These are phyloP conservation scores for Thuja plicata DNA, from an alignment of 83 land plant species.

Conservation along the genomic window DNA sequence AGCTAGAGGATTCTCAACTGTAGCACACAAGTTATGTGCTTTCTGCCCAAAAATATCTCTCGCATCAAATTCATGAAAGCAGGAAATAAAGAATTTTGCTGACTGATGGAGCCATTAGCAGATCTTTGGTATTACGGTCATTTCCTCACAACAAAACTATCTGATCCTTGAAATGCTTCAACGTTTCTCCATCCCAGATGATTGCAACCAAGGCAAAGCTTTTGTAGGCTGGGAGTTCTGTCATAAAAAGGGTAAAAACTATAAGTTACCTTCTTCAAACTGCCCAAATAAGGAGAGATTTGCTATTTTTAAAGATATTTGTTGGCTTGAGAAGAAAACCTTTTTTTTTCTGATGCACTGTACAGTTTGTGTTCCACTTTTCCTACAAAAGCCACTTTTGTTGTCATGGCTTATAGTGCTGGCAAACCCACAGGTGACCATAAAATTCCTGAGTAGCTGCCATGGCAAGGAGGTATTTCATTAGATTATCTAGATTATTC, in stretches of 20 bases:
- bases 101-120: neutral
- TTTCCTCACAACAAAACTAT: neutral
- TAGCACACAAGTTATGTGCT: neutral
- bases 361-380: neutral
- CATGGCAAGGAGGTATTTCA: neutral
- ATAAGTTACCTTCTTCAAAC: neutral
- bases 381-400: neutral
- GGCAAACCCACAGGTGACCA: neutral
- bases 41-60: neutral
- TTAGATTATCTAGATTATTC: neutral
- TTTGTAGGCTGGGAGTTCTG: neutral
- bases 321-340: neutral
- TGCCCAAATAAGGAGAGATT: neutral
- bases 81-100: neutral
- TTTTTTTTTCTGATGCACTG: neutral
- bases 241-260: neutral
- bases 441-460: neutral
- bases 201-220: neutral
- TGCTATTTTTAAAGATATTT: neutral
- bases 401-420: neutral
- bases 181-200: neutral
- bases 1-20: neutral
- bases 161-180: neutral
- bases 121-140: neutral
- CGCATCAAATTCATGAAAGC: neutral